Evolutionary conservation across 2,329 filamentous ascomycete species (phyloP).

Genomic region (Purpureocillium takamizusanense): DNA sequence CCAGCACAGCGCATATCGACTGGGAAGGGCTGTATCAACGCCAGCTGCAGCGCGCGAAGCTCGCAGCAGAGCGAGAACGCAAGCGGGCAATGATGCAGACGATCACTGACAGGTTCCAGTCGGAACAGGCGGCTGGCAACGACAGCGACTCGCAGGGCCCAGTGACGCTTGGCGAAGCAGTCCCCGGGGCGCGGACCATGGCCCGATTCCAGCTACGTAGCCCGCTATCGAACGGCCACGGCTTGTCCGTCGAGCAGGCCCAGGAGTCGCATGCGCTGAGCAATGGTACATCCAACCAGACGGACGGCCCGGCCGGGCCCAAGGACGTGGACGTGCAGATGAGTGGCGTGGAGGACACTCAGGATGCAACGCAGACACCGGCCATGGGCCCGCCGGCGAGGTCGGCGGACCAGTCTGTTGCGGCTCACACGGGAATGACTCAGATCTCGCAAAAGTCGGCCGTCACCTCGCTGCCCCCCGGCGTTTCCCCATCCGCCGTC

Average conservation of each 20-base stretch:
- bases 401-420: constrained; percentile 25
- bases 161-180: constrained; percentile 53
- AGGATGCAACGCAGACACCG: constrained; percentile 34
- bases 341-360: constrained; percentile 40
- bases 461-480: constrained; percentile 47
- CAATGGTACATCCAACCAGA: constrained; percentile 47
- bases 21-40: constrained; percentile 76
- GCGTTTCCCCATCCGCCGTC: constrained; percentile 47
- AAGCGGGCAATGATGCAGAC: constrained; percentile 56
- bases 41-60: constrained; percentile 55
- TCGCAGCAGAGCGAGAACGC: constrained; percentile 49
- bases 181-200: constrained; percentile 44
- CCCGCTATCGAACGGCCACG: constrained; percentile 51
- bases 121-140: constrained; percentile 40
- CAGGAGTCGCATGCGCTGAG: constrained; percentile 30
- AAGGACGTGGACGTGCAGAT: constrained; percentile 51
- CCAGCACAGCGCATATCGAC: constrained; percentile 57
- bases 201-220: constrained; percentile 48
- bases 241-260: constrained; percentile 12
- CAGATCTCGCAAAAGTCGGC: constrained; percentile 58
- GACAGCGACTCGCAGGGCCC: constrained; percentile 47
- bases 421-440: constrained; percentile 36
- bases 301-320: constrained; percentile 36
- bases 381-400: constrained; percentile 40
- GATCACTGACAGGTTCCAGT: constrained; percentile 37